Base-by-base conservation (phyloP, 306 rosid species). In the Prinsepia uniflora region DNA sequence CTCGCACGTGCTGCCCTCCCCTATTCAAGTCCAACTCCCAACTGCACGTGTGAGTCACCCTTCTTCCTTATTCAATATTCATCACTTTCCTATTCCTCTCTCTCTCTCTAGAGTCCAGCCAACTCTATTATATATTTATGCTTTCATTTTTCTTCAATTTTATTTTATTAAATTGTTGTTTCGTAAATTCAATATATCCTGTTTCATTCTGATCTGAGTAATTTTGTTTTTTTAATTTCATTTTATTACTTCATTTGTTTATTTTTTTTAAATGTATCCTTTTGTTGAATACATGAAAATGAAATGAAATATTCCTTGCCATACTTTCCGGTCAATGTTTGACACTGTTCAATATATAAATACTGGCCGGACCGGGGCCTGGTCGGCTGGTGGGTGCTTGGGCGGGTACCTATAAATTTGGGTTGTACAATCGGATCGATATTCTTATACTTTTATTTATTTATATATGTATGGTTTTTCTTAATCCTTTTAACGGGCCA, bases 1-100 rank as follows among this genome's bases (percentile, higher is more conserved):
- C 10, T 73, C 89, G 24, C 89, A 81, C 81, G 85, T 79, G 85
- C 89, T 84, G 0, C 65, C 68, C 78, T 2, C 75, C 45, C 39
- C 44, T 12, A 61, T 75, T 5, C 20, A 84, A 60, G 81, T 62
- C 6, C 20, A 84, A 55, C 82, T 62, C 62, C 79, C 55, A 0
- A 78, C 85, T 70, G 56, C 88, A 71, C 94, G 89, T 84, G 98
- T 93, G 87, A 89, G 91, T 30, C 36, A 30, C 36, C 36, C 36
- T 30, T 30, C 36, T 30, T 30, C 36, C 36, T 30, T 30, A 74
- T 62, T 55, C 39, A 56, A 1, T 30, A 75, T 62, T 55, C 39
- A 56, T 45, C 18, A 11, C 15, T 47, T 19, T 19, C 8, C 6
- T 43, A 5, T 5, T 17, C 15, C 18, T 17, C 44, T 22, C 8